phyloP scores from a whole-genome alignment of 106 monocot species.

The Allium cepa region DNA sequence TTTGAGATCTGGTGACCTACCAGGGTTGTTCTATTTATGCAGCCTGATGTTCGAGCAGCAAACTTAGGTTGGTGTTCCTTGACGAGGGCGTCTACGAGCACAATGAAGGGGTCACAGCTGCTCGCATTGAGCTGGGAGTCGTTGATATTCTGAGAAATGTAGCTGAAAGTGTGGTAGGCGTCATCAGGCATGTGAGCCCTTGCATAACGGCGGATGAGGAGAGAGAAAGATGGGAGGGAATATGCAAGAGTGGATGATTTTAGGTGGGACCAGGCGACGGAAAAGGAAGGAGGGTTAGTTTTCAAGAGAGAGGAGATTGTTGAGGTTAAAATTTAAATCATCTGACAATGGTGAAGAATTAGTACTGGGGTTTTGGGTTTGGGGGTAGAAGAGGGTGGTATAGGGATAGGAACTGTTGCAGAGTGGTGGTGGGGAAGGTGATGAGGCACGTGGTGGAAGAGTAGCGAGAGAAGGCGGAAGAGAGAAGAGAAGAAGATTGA shows the following conservation, averaged over 20 bases:
- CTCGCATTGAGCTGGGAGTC: neutral
- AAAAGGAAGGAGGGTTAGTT: slow-evolving; percentile 25
- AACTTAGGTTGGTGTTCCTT: slow-evolving; percentile 51
- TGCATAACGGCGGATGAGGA: slow-evolving; percentile 62
- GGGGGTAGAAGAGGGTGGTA: slow-evolving; percentile 11
- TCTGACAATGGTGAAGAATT: too few species aligned
- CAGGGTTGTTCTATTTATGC: slow-evolving; percentile 1
- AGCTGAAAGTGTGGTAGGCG: slow-evolving; percentile 34
- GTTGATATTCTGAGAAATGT: slow-evolving; percentile 3
- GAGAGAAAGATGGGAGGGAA: slow-evolving; percentile 25
- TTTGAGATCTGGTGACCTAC: slow-evolving; percentile 9
- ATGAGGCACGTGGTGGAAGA: too few species aligned
- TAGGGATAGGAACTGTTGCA: slow-evolving; percentile 23
- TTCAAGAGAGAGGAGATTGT: neutral
- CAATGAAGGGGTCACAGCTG: slow-evolving; percentile 24
- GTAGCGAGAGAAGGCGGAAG: too few species aligned
- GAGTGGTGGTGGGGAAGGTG: neutral
- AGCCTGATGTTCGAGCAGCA: slow-evolving; percentile 27
- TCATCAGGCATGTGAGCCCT: slow-evolving; percentile 34
- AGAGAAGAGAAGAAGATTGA: too few species aligned
- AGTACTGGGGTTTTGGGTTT: neutral
- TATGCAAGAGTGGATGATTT: slow-evolving; percentile 19
- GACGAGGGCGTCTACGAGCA: slow-evolving; percentile 62
- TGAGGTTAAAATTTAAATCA: too few species aligned
- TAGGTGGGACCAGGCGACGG: slow-evolving; percentile 47